Percentiles rank a stretch among this genome's conserved stretches.
These are phyloP conservation scores for Arbutus unedo DNA, from an alignment of 148 eudicot species.

Conservation along the genomic window DNA sequence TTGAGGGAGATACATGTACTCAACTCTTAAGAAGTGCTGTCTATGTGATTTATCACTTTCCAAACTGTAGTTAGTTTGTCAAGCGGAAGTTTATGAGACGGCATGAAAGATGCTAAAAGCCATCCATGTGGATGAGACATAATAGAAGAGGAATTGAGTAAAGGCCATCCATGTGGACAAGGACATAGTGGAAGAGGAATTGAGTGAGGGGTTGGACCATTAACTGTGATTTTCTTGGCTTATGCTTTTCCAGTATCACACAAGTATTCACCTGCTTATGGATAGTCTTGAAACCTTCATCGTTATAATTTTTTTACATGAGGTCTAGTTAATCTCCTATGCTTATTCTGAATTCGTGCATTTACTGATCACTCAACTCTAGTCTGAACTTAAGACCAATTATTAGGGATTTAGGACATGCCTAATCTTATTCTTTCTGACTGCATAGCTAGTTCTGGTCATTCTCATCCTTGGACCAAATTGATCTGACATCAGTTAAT, in stretches of 20 bases:
- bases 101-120: not conserved
- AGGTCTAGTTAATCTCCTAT: not conserved
- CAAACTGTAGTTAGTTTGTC: not conserved
- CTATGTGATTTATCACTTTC: not conserved
- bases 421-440: not conserved
- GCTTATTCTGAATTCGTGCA: not conserved
- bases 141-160: not conserved
- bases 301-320: not conserved
- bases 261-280: not conserved
- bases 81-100: not conserved
- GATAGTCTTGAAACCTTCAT: not conserved
- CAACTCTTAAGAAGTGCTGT: not conserved
- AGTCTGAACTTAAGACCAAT: not conserved
- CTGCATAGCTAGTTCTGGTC: not conserved
- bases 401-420: not conserved
- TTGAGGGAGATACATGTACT: not conserved
- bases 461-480: not conserved
- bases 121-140: not conserved
- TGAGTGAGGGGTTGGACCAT: not conserved
- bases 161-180: not conserved
- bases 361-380: not conserved
- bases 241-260: not conserved
- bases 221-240: not conserved
- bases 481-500: not conserved
- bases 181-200: not conserved